Base-by-base conservation (phyloP, 257 asterid genomes). In the Solanum paucissectum region DNA sequence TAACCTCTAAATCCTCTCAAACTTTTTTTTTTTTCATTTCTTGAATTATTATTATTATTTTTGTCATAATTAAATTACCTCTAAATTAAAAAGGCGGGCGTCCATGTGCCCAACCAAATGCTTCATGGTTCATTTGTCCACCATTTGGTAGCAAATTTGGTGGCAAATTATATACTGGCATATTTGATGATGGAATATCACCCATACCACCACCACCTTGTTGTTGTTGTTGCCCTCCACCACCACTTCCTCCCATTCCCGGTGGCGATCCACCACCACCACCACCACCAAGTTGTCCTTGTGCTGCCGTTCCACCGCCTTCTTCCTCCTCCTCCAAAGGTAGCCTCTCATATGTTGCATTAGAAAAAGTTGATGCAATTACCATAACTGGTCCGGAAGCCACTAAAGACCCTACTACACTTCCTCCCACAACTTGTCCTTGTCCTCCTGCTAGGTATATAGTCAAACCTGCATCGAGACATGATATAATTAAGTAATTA, bases 351-450 rank as follows among this genome's bases (percentile, higher is more conserved):
- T 94, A 94, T 7, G 94, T 93, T 40, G 97, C 97, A 83, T 94
- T 94, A 12, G 97, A 90, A 76, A 94, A 94, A 0, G 95, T 94
- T 0, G 95, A 91, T 1, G 95, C 97, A 38, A 94, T 93, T 37
- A 94, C 95, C 95, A 94, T 94, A 4, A 94, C 97, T 0, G 97
- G 97, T 4, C 95, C 97, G 1, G 93, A 91, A 4, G 97, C 95
- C 72, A 93, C 91, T 6, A 94, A 88, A 0, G 97, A 33, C 4
- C 97, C 97, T 38, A 93, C 95, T 14, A 94, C 97, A 25, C 95
- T 92, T 10, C 97, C 97, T 0, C 97, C 97, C 11, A 94, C 74
- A 11, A 94, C 95, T 86, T 94, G 97, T 32, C 97, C 97, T 77
- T 94, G 97, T 5, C 92, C 92, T 1, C 95, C 95, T 1, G 95